These are phyloP conservation scores for Ceratocystis alfenasii DNA, from an alignment of 2,329 filamentous ascomycete genomes.

Conservation along the genomic window DNA sequence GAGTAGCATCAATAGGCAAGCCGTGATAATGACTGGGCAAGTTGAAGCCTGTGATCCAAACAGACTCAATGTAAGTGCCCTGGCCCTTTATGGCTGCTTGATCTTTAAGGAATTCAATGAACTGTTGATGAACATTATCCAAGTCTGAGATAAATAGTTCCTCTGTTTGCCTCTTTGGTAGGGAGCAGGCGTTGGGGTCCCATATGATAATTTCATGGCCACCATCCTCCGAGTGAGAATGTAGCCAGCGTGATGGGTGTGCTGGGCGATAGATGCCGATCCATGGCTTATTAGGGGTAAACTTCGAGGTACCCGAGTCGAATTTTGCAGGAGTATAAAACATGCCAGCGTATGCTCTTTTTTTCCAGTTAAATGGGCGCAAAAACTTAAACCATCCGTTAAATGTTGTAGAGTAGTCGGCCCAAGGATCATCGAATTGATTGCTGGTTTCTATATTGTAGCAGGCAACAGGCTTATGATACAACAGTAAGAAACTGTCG, in stretches of 20 bases:
- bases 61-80: constrained; percentile 30
- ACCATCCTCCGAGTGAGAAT: constrained; percentile 24
- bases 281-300: constrained; percentile 37
- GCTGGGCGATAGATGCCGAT: constrained; percentile 37
- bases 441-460: not conserved
- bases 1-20: constrained; percentile 35
- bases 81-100: constrained; percentile 28
- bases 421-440: constrained; percentile 24
- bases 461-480: constrained; percentile 2
- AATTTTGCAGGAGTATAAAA: constrained; percentile 36
- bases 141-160: constrained; percentile 30
- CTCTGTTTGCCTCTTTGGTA: not conserved
- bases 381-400: constrained; percentile 26
- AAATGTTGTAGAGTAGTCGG: constrained; percentile 27
- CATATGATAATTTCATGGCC: constrained; percentile 43
- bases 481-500: not conserved
- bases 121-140: constrained; percentile 35
- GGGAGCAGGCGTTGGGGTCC: constrained; percentile 33
- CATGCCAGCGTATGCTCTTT: constrained; percentile 29
- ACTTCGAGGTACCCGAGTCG: constrained; percentile 17
- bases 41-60: constrained; percentile 37
- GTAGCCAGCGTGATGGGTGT: constrained; percentile 28
- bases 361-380: constrained; percentile 9
- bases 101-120: constrained; percentile 33
- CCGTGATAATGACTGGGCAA: constrained; percentile 16